Percentiles rank a stretch among this genome's conserved stretches.
These are phyloP conservation scores for Plectosphaerella sp. DNA, from an alignment of 2,329 filamentous ascomycete genomes.

Conservation along the genomic window DNA sequence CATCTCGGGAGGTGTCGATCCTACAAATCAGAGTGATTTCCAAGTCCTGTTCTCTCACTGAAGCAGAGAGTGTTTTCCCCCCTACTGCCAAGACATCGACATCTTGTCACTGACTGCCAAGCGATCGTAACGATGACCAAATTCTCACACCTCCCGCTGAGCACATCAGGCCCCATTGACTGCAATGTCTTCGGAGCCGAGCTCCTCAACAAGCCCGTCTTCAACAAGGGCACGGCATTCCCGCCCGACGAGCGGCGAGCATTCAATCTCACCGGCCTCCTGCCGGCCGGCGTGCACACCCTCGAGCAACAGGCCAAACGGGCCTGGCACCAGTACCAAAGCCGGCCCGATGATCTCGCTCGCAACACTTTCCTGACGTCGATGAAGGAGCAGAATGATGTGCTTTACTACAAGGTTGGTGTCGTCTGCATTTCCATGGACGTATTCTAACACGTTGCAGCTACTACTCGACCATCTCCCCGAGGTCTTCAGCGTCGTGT, in stretches of 20 bases:
- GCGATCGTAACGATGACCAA: conserved; percentile 12
- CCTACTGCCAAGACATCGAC: neutral
- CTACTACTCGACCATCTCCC: conserved; percentile 73
- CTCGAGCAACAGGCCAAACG: conserved; percentile 72
- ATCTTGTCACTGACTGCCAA: neutral
- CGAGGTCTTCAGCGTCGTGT: conserved; percentile 89
- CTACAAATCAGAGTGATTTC: no score
- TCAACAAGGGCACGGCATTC: conserved; percentile 85
- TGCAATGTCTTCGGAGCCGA: conserved; percentile 29
- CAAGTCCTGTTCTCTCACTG: neutral
- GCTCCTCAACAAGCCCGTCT: conserved; percentile 28
- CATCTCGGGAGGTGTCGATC: no score
- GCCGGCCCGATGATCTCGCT: conserved; percentile 58
- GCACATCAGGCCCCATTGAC: conserved; percentile 27
- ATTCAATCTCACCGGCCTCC: conserved; percentile 68
- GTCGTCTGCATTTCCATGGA: neutral
- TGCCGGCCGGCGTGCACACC: conserved; percentile 68
- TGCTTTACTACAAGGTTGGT: conserved; percentile 70
- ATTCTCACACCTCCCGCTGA: conserved; percentile 26
- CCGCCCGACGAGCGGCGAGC: conserved; percentile 60
- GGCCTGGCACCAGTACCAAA: conserved; percentile 76
- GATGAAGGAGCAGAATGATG: conserved; percentile 80
- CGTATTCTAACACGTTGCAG: conserved; percentile 27
- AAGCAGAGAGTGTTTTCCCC: neutral
- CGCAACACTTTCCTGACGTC: conserved; percentile 89